Conservation (phyloP, 2,329 filamentous ascomycete genomes). For the Microcera coccophila region DNA sequence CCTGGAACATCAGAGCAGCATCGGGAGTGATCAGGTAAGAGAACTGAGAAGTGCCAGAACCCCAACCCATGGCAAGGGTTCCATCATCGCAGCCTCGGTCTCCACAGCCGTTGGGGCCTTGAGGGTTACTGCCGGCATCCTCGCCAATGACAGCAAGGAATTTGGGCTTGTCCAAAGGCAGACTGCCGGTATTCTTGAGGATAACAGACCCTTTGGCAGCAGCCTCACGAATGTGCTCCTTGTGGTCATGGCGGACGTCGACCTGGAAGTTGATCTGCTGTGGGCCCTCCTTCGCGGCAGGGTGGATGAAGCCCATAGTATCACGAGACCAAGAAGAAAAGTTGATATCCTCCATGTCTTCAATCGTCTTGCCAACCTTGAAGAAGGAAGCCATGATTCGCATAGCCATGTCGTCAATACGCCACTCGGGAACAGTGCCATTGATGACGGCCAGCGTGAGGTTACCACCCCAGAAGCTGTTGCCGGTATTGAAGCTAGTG, state of each 20-base stretch:
- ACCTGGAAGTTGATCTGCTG: constrained; percentile 75
- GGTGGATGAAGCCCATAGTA: constrained; percentile 68
- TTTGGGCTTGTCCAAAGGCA: constrained; percentile 76
- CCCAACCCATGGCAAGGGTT: constrained; percentile 74
- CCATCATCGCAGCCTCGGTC: constrained; percentile 61
- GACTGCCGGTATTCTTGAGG: constrained; percentile 74
- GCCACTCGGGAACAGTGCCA: constrained; percentile 81
- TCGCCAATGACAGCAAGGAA: constrained; percentile 76
- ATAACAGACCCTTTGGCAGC: constrained; percentile 80
- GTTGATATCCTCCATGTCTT: constrained; percentile 58
- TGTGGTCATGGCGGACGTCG: constrained; percentile 77
- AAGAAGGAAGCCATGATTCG: constrained; percentile 72
- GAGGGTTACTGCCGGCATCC: constrained; percentile 71
- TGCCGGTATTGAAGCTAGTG: constrained; percentile 67
- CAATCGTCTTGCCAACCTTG: constrained; percentile 57
- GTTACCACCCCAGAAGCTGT: constrained; percentile 79
- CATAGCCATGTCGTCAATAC: constrained; percentile 87
- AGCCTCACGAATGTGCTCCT: constrained; percentile 66
- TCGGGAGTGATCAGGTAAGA: constrained; percentile 75
- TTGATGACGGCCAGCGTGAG: constrained; percentile 84
- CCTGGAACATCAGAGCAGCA: constrained; percentile 62
- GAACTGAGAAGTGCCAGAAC: constrained; percentile 68
- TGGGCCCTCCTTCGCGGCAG: constrained; percentile 56
- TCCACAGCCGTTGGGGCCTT: constrained; percentile 73
- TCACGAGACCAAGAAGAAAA: constrained; percentile 85